Evolutionary conservation across 345 rosid species (phyloP).

Genomic region (Eutrema yunnanense): DNA sequence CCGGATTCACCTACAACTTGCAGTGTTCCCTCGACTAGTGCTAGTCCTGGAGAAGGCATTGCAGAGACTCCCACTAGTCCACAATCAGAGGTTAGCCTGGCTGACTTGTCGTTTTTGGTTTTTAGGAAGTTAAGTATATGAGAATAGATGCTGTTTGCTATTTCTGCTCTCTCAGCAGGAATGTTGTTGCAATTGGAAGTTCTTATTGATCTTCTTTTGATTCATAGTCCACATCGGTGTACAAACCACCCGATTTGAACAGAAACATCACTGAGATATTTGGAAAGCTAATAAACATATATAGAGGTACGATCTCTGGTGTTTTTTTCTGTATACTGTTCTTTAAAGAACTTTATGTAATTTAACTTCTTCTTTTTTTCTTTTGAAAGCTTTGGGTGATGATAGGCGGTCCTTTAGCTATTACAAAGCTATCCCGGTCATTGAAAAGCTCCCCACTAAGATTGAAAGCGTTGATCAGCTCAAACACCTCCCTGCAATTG

Average conservation of each 20-base stretch:
- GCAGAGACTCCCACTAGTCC: conserved; percentile 30
- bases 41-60: conserved; percentile 31
- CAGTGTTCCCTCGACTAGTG: conserved; percentile 30
- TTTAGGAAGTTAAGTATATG: neutral
- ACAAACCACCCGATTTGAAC: conserved; percentile 87
- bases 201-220: neutral
- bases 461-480: conserved; percentile 83
- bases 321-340: neutral
- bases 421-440: conserved; percentile 76
- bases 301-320: conserved; percentile 49
- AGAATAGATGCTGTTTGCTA: neutral
- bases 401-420: conserved; percentile 94
- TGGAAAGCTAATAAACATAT: conserved; percentile 83
- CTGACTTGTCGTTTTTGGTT: neutral
- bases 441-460: conserved; percentile 80
- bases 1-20: conserved; percentile 33
- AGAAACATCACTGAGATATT: conserved; percentile 74
- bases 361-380: conserved; percentile 3
- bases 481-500: conserved; percentile 79
- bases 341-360: conserved; percentile 1
- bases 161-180: neutral
- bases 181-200: neutral
- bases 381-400: conserved; percentile 77
- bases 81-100: conserved; percentile 45
- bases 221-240: conserved; percentile 40